phyloP scores from a whole-genome alignment of 1,284 basidiomycete species.

The Cryptococcus neoformans region DNA sequence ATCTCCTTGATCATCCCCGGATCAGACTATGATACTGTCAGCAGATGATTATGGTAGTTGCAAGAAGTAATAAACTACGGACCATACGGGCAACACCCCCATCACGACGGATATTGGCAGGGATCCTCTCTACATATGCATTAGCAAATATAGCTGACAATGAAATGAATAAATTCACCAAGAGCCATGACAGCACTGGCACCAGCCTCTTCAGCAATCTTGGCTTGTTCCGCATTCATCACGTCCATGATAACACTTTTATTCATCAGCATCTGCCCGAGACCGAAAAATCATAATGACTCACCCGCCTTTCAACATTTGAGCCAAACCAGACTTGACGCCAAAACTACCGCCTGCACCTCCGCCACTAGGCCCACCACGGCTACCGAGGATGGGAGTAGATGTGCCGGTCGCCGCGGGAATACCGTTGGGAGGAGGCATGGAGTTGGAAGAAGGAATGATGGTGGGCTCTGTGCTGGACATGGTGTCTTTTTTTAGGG shows the following conservation, averaged over 20 bases:
- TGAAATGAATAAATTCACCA: constrained; percentile 19
- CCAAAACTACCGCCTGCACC: constrained; percentile 73
- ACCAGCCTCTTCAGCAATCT: constrained; percentile 96
- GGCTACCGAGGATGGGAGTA: constrained; percentile 25
- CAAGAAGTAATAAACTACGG: constrained; percentile 24
- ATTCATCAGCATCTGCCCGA: not conserved
- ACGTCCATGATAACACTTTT: constrained; percentile 90
- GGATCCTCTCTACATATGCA: constrained; percentile 68
- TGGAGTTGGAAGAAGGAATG: constrained; percentile 28
- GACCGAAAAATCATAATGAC: constrained; percentile 6
- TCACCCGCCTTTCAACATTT: constrained; percentile 78
- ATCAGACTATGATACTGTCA: constrained; percentile 64
- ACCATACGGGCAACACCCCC: constrained; percentile 96
- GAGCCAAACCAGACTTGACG: constrained; percentile 89
- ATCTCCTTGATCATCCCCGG: constrained; percentile 97
- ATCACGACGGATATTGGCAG: constrained; percentile 86
- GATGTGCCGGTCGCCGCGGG: constrained; percentile 37
- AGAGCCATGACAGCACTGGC: constrained; percentile 98
- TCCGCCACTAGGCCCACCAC: constrained; percentile 14
- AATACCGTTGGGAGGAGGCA: constrained; percentile 30
- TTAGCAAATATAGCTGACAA: not conserved
- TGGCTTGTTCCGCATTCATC: constrained; percentile 59
- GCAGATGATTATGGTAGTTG: not conserved
- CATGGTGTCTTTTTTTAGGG: constrained; percentile 12
- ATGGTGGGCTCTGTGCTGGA: constrained; percentile 36